phyloP scores from a whole-genome alignment of 345 rosid species.

The Ceriops zippeliana region DNA sequence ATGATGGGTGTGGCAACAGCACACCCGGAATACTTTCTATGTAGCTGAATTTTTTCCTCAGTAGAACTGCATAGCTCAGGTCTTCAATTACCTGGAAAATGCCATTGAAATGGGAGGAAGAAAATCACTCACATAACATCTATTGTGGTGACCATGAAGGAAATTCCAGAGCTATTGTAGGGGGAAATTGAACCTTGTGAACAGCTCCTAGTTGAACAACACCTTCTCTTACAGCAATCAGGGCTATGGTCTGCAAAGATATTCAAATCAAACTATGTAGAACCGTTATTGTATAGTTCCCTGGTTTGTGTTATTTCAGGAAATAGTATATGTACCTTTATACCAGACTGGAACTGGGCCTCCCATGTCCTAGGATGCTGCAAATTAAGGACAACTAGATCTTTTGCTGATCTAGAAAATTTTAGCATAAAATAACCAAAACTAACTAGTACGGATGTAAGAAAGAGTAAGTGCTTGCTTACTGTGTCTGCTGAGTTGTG shows the following conservation, averaged over 20 bases:
- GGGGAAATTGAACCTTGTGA: conserved; percentile 52
- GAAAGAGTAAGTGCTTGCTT: conserved; percentile 17
- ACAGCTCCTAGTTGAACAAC: conserved; percentile 92
- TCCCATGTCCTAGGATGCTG: conserved; percentile 99
- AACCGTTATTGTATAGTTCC: neutral
- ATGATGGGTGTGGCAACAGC: conserved; percentile 87
- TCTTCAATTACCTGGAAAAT: conserved; percentile 68
- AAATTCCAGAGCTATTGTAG: neutral
- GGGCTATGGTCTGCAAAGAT: conserved; percentile 76
- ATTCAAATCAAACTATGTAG: conserved; percentile 1
- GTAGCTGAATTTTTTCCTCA: conserved; percentile 82
- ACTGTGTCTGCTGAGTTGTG: conserved; percentile 93
- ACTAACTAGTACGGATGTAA: too few species aligned
- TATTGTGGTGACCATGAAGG: neutral
- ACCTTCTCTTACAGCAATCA: conserved; percentile 97
- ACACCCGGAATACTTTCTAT: conserved; percentile 94
- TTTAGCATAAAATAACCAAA: too few species aligned
- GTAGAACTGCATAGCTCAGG: conserved; percentile 70
- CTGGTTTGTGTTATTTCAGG: neutral
- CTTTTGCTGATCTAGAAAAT: too few species aligned
- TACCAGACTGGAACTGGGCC: conserved; percentile 94
- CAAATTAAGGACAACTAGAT: conserved; percentile 4
- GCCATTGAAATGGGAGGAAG: neutral
- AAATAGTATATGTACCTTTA: conserved; percentile 47
- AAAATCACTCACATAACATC: neutral